Base-by-base conservation (phyloP, 2,329 filamentous ascomycete species). In the Exutisphaerella laricina region DNA sequence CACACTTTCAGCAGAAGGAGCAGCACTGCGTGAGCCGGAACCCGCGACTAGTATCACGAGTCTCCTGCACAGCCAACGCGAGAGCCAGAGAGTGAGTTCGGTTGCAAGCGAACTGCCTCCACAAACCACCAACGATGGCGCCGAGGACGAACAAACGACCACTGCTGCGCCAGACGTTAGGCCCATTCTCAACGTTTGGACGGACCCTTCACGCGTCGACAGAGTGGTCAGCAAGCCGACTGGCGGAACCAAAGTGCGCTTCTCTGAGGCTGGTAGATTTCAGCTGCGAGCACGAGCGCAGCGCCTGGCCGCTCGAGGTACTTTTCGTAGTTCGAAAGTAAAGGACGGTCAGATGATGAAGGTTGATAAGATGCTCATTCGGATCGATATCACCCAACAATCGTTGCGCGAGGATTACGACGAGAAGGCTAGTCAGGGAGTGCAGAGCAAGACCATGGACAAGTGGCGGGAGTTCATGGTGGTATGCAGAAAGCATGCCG, bases 291-390 rank as follows among this genome's bases (percentile, higher is more conserved):
- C 56, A 5, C 48, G 56, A 39, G 59, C 59, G 10, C 52, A 51
- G 22, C 58, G 58, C 10, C 43, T 63, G 40, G 59, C 59, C 6
- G 53, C 54, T 12, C 46, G 44, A 30, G 58, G 59, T 22, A 51
- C 30, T 18, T 49, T 62, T 9, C 49, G 49, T 18, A 55, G 47
- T 29, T 51, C 61, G 39, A 67, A 64, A 46, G 58, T 68, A 32
- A 66, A 67, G 37, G 73, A 79, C 51, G 80, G 80, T 4, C 73
- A 81, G 48, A 77, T 84, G 39, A 67, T 84, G 44, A 82, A 82
- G 60, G 79, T 80, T 62, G 79, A 83, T 57, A 78, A 75, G 46
- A 84, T 84, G 80, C 71, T 84, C 16, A 74, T 84, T 14, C 71
- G 78, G 16, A 71, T 82, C 17, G 80, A 82, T 53, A 56, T 63